A percentile compares a stretch with the other conserved stretches of the same genome.
These are phyloP conservation scores for Thermomucor indicae-seudaticae DNA, from an alignment of 371 early-diverging fungal genomes.

Conservation along the genomic window DNA sequence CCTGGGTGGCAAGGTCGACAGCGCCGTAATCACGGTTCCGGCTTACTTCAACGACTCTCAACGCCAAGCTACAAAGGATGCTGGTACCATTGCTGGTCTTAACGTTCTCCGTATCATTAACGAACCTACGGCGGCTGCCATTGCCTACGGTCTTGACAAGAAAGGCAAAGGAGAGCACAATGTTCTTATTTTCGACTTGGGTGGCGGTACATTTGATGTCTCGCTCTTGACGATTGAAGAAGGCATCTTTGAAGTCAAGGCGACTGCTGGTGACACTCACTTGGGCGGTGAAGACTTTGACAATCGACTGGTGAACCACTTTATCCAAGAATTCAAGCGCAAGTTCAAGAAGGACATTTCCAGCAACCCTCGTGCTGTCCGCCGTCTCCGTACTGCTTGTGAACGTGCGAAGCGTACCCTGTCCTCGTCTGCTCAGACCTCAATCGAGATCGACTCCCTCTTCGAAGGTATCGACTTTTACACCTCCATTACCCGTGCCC, in stretches of 20 bases:
- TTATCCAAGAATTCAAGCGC: constrained; percentile 86
- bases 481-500: constrained; percentile 93
- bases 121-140: constrained; percentile 93
- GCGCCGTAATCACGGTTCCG: constrained; percentile 81
- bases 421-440: constrained; percentile 83
- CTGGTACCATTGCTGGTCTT: constrained; percentile 73
- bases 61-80: constrained; percentile 83
- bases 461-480: constrained; percentile 89
- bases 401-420: constrained; percentile 96
- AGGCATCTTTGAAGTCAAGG: constrained; percentile 89
- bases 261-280: constrained; percentile 93
- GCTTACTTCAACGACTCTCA: constrained; percentile 81
- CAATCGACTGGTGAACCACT: constrained; percentile 87
- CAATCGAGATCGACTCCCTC: constrained; percentile 92
- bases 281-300: constrained; percentile 98
- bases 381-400: constrained; percentile 92
- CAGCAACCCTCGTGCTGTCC: constrained; percentile 83
- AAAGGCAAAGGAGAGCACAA: constrained; percentile 68
- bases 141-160: constrained; percentile 88
- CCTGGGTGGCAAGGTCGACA: constrained; percentile 68
- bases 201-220: constrained; percentile 95
- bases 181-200: constrained; percentile 90
- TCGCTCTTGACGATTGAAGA: constrained; percentile 84
- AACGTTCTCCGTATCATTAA: constrained; percentile 83
- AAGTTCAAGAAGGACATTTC: constrained; percentile 85